A percentile compares a stretch with the other conserved stretches of the same genome.
phyloP scores from a whole-genome alignment of 106 monocot genomes.

The Phalaenopsis equestris region DNA sequence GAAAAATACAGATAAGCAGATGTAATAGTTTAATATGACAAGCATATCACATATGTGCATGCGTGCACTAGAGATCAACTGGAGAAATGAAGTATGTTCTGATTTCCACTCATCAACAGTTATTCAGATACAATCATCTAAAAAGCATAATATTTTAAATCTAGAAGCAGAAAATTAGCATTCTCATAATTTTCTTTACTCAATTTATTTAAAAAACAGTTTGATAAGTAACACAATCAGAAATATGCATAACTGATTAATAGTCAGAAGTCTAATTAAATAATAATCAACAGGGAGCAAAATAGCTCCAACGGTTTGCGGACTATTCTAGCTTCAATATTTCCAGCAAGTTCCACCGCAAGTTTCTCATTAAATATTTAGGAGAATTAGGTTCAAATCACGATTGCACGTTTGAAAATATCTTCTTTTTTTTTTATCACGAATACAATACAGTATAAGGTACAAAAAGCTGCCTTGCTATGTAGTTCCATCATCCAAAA shows the following conservation, averaged over 20 bases:
- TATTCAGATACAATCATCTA: background rate
- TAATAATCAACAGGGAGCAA: background rate
- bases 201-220: background rate
- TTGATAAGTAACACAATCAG: background rate
- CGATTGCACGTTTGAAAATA: background rate
- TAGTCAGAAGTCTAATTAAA: background rate
- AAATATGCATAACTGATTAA: background rate
- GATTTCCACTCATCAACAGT: background rate
- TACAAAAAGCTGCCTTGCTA: background rate
- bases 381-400: background rate
- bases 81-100: background rate
- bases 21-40: background rate
- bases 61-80: background rate
- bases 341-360: background rate
- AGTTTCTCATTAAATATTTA: background rate
- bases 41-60: background rate
- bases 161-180: background rate
- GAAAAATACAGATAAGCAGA: background rate
- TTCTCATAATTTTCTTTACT: background rate
- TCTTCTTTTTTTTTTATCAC: background rate
- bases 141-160: background rate
- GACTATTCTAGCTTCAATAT: background rate
- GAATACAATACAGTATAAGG: background rate
- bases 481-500: background rate
- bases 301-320: background rate